A percentile compares a stretch with the other conserved stretches of the same genome.
phyloP scores from a whole-genome alignment of 345 rosid genomes.

The Populus alba region DNA sequence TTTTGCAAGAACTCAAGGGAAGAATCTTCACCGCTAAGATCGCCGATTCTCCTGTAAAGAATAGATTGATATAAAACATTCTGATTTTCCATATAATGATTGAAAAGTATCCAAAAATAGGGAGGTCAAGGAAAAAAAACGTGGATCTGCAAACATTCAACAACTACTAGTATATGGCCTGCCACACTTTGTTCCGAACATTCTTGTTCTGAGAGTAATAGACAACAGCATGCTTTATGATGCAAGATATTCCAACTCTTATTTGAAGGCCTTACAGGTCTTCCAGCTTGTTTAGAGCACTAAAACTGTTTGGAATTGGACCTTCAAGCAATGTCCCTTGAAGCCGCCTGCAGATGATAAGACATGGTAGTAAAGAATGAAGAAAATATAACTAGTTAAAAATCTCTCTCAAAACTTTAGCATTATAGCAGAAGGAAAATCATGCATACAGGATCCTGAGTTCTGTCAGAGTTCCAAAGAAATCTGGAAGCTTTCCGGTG shows the following conservation, averaged over 20 bases:
- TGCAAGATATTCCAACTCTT: neutral
- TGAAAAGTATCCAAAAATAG: neutral
- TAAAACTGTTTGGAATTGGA: slow-evolving; percentile 51
- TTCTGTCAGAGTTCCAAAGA: slow-evolving; percentile 41
- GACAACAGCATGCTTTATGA: neutral
- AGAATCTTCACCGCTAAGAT: slow-evolving; percentile 46
- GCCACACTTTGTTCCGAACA: neutral
- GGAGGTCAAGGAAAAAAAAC: neutral
- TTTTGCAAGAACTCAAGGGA: slow-evolving; percentile 43
- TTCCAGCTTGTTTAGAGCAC: slow-evolving; percentile 37
- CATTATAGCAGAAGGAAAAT: neutral
- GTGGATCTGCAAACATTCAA: neutral
- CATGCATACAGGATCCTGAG: slow-evolving; percentile 44
- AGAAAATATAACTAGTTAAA: neutral
- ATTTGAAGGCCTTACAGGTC: slow-evolving; percentile 40
- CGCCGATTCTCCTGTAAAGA: slow-evolving; percentile 48
- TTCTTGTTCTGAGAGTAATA: neutral
- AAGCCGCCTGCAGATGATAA: slow-evolving; percentile 34
- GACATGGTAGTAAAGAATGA: neutral
- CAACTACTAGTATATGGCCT: neutral
- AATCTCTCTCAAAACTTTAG: neutral
- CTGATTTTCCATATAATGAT: neutral
- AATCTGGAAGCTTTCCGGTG: slow-evolving; percentile 49
- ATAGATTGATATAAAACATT: neutral
- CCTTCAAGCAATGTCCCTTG: slow-evolving; percentile 55